Evolutionary conservation across 108 stramenopile genomes (phyloP).

Genomic region (Cylindrotheca closterium): DNA sequence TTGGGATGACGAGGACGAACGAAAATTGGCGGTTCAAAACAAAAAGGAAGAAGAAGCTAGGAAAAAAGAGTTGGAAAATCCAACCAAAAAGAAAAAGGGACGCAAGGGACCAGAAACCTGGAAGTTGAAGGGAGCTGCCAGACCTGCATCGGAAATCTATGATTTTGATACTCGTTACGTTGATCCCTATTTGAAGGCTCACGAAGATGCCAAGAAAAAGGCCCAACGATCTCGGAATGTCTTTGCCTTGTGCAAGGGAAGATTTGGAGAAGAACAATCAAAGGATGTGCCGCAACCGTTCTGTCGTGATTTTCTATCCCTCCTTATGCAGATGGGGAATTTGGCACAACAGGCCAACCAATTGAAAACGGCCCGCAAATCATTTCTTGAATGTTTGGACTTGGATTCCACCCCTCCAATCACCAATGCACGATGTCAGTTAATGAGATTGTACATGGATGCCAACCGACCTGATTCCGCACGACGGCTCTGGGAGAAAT

Average conservation of each 20-base stretch:
- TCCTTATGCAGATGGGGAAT: constrained; percentile 79
- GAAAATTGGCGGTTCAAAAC: constrained; percentile 29
- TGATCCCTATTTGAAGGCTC: constrained; percentile 75
- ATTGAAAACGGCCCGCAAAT: constrained; percentile 59
- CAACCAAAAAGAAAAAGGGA: constrained; percentile 34
- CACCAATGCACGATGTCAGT: constrained; percentile 63
- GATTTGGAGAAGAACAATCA: constrained; percentile 44
- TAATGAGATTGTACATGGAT: constrained; percentile 80
- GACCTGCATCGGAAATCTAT: constrained; percentile 85
- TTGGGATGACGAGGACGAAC: constrained; percentile 80
- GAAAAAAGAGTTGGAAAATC: constrained; percentile 29
- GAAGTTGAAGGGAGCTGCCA: constrained; percentile 87
- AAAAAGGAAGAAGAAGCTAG: constrained; percentile 24
- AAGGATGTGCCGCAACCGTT: constrained; percentile 55
- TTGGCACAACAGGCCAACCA: constrained; percentile 62
- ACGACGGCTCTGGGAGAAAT: constrained; percentile 50
- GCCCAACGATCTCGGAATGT: constrained; percentile 59
- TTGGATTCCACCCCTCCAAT: constrained; percentile 55
- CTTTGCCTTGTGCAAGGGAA: constrained; percentile 52
- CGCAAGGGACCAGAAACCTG: constrained; percentile 81
- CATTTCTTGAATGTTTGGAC: constrained; percentile 71
- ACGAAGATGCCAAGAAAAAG: constrained; percentile 67
- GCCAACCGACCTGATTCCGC: constrained; percentile 72
- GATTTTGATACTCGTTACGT: constrained; percentile 88
- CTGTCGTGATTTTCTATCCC: constrained; percentile 64